These are phyloP conservation scores for Candida berthetii DNA, from an alignment of 805 yeast species.

Conservation along the genomic window DNA sequence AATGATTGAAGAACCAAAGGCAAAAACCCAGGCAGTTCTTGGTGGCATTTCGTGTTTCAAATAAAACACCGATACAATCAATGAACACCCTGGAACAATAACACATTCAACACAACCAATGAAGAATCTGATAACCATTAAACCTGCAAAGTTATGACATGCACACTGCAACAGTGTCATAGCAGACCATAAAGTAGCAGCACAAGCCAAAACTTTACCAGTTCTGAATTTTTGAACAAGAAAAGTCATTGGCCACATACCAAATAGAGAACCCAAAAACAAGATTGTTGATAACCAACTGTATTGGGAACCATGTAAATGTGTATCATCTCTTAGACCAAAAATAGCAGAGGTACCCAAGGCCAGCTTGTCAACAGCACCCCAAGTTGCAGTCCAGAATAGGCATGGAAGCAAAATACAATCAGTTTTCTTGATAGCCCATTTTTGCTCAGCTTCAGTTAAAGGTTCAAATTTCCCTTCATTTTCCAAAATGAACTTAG, in stretches of 20 bases:
- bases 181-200: conserved; percentile 17
- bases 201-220: conserved; percentile 15
- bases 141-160: conserved; percentile 30
- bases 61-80: conserved; percentile 35
- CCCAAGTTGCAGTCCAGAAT: conserved; percentile 27
- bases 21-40: conserved; percentile 37
- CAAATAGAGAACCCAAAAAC: conserved; percentile 35
- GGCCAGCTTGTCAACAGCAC: conserved; percentile 38
- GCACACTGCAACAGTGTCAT: conserved; percentile 22
- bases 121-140: conserved; percentile 35
- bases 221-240: conserved; percentile 19
- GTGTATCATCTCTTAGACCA: conserved; percentile 33
- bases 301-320: conserved; percentile 33
- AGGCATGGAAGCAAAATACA: conserved; percentile 29
- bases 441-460: conserved; percentile 23
- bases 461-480: conserved; percentile 19
- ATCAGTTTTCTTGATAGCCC: conserved; percentile 31
- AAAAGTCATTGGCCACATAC: conserved; percentile 29
- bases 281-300: conserved; percentile 35
- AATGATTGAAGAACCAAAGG: conserved; percentile 27
- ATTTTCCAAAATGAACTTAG: conserved; percentile 15
- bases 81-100: conserved; percentile 33
- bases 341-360: conserved; percentile 39
- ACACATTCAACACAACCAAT: conserved; percentile 38
- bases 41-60: conserved; percentile 29